Conservation (phyloP, 352 stramenopile species). For the Phytophthora pini region DNA sequence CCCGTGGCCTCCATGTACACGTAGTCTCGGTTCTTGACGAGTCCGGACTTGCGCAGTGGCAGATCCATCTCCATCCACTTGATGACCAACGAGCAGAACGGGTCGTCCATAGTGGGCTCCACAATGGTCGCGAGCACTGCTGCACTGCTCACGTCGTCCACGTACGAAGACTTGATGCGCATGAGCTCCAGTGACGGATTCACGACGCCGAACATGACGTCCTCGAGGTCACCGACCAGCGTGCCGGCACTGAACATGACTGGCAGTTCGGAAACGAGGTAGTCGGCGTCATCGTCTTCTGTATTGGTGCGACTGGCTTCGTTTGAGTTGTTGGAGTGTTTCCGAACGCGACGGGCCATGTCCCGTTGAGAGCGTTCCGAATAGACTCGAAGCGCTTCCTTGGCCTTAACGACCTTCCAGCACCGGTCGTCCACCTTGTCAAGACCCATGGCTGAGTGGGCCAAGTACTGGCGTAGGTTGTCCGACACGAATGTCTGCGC, state of each 20-base stretch:
- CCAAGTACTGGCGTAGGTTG: constrained; percentile 47
- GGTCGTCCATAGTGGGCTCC: constrained; percentile 52
- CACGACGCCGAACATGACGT: constrained; percentile 50
- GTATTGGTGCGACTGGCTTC: constrained; percentile 11
- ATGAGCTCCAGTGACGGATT: constrained; percentile 44
- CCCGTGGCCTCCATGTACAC: constrained; percentile 60
- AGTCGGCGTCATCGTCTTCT: constrained; percentile 18
- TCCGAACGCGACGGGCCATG: constrained; percentile 24
- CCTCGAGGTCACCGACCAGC: constrained; percentile 38
- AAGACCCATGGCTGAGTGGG: constrained; percentile 29
- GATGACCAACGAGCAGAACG: constrained; percentile 51
- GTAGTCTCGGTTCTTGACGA: constrained; percentile 53
- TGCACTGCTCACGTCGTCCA: constrained; percentile 46
- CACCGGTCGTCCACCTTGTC: constrained; percentile 40
- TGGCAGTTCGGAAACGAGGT: constrained; percentile 25
- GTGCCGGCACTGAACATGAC: constrained; percentile 42
- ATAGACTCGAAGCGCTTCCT: constrained; percentile 38
- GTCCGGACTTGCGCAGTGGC: constrained; percentile 25
- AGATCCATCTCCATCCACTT: constrained; percentile 48
- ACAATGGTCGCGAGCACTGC: constrained; percentile 49
- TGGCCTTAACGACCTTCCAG: constrained; percentile 44
- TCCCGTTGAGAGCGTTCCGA: constrained; percentile 35
- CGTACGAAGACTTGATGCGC: constrained; percentile 54
- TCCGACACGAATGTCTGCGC: constrained; percentile 42
- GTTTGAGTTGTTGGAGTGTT: constrained; percentile 14